These are phyloP conservation scores for Coprinopsis sp. DNA, from an alignment of 768 basidiomycete species.

Conservation along the genomic window DNA sequence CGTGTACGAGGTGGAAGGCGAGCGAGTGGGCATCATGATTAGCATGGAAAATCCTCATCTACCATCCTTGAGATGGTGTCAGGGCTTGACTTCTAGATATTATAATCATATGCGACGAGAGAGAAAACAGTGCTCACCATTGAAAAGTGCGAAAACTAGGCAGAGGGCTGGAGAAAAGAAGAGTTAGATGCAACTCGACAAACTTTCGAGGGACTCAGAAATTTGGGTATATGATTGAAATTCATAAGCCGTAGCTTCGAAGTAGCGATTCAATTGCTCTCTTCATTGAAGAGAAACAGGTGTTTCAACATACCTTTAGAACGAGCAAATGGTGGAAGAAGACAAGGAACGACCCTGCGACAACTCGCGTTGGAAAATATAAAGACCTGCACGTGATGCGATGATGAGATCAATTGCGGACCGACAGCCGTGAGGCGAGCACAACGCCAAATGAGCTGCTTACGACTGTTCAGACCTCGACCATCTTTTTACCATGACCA, in stretches of 20 bases:
- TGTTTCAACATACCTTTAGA: slow-evolving; percentile 27
- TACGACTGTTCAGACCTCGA: slow-evolving; percentile 4
- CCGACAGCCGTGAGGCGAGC: too few species aligned
- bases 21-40: slow-evolving; percentile 59
- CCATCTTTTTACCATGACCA: slow-evolving; percentile 51
- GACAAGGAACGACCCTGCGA: slow-evolving; percentile 10
- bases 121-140: slow-evolving; percentile 25
- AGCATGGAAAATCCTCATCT: slow-evolving; percentile 83
- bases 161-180: slow-evolving; percentile 13
- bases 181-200: not conserved
- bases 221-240: slow-evolving; percentile 82
- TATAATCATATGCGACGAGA: slow-evolving; percentile 45
- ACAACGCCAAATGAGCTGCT: too few species aligned
- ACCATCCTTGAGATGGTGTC: slow-evolving; percentile 69
- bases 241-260: slow-evolving; percentile 75
- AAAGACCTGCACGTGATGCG: not conserved
- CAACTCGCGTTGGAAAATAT: not conserved
- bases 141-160: slow-evolving; percentile 6
- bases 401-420: slow-evolving; percentile 3
- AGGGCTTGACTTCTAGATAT: slow-evolving; percentile 90
- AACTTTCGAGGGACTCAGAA: slow-evolving; percentile 49
- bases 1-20: not conserved
- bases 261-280: slow-evolving; percentile 82
- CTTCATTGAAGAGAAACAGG: slow-evolving; percentile 44
- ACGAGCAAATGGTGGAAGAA: slow-evolving; percentile 10